phyloP scores from a whole-genome alignment of 2,329 filamentous ascomycete genomes.

The Fusarium temperatum region DNA sequence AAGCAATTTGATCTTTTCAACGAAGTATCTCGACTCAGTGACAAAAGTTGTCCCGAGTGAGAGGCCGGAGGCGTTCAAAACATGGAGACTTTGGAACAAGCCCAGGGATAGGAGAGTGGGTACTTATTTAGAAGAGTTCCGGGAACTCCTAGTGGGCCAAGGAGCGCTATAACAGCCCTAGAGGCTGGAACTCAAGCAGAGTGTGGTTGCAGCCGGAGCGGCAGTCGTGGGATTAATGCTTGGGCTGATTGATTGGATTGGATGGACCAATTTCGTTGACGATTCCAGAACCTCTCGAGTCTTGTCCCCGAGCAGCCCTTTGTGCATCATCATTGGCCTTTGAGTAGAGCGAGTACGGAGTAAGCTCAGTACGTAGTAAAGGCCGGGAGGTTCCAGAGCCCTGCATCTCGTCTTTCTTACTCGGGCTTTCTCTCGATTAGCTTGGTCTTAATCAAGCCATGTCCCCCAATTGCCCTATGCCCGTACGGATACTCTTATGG shows the following conservation, averaged over 20 bases:
- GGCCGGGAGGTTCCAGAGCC: neutral
- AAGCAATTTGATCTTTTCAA: neutral
- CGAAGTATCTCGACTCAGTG: neutral
- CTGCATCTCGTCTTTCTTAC: neutral
- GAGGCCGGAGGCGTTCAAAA: slow-evolving; percentile 25
- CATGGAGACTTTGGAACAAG: neutral
- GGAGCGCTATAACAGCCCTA: slow-evolving; percentile 1
- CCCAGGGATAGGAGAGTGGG: slow-evolving; percentile 7
- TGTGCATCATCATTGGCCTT: slow-evolving; percentile 19
- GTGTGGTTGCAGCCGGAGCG: slow-evolving; percentile 17
- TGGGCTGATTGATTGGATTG: neutral
- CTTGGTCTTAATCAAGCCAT: slow-evolving; percentile 1
- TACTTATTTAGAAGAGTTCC: neutral
- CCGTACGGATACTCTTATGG: neutral
- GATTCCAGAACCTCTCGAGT: slow-evolving; percentile 23
- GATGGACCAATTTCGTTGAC: slow-evolving; percentile 4
- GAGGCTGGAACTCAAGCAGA: neutral
- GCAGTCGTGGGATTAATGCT: slow-evolving; percentile 19
- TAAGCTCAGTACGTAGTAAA: neutral
- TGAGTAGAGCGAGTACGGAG: neutral
- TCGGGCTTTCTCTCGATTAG: slow-evolving; percentile 6
- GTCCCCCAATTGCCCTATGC: slow-evolving; percentile 6
- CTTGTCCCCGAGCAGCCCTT: slow-evolving; percentile 4
- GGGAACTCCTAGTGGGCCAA: slow-evolving; percentile 21
- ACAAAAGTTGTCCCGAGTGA: slow-evolving; percentile 24